A percentile compares a stretch with the other conserved stretches of the same genome.
phyloP scores from a whole-genome alignment of 2,329 filamentous ascomycete genomes.

The Xylaria sp. region DNA sequence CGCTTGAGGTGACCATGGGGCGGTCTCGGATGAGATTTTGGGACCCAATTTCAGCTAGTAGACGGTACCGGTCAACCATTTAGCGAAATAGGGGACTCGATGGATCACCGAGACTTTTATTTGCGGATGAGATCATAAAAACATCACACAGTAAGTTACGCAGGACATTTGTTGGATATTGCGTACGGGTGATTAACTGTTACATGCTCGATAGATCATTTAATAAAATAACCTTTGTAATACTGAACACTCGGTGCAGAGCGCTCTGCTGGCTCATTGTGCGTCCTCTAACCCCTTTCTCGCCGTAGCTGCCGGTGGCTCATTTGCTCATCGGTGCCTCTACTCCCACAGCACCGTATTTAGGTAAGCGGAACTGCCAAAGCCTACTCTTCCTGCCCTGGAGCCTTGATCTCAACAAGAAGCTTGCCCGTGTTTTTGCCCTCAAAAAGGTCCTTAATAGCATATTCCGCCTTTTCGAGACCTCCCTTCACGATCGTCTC shows the following conservation, averaged over 20 bases:
- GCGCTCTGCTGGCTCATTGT: background rate
- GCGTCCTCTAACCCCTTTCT: no score
- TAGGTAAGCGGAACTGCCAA: background rate
- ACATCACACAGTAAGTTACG: background rate
- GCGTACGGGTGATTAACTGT: background rate
- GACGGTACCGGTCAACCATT: background rate
- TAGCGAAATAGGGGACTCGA: background rate
- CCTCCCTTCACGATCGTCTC: conserved; percentile 78
- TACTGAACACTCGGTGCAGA: background rate
- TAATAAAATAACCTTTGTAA: background rate
- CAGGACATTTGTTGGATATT: background rate
- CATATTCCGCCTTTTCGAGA: conserved; percentile 70
- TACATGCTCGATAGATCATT: background rate
- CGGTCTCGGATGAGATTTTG: background rate
- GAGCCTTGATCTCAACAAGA: conserved; percentile 63
- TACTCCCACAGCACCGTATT: background rate
- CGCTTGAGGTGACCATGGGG: background rate
- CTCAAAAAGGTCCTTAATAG: conserved; percentile 71
- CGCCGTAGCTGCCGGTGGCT: no score
- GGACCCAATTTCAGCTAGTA: background rate
- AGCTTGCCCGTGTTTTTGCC: conserved; percentile 78
- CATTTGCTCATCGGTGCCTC: no score
- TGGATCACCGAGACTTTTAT: background rate
- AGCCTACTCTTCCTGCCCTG: background rate
- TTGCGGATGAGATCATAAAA: background rate